Conservation (phyloP, 1,284 basidiomycete genomes). For the Phlebopus sp. region DNA sequence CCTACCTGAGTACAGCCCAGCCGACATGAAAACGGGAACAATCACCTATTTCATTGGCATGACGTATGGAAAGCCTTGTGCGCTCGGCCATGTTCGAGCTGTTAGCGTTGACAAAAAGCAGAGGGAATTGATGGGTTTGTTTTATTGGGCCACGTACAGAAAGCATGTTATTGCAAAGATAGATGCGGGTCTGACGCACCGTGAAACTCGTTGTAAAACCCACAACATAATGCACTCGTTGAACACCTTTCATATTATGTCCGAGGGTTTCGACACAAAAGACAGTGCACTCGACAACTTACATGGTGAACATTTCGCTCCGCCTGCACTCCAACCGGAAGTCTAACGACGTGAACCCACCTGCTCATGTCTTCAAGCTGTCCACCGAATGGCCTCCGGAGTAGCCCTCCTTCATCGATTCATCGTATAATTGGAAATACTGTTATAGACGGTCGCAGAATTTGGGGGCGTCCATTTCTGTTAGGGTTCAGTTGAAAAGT, state of each 20-base stretch:
- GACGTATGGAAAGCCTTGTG: constrained; percentile 16
- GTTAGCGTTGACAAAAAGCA: constrained; percentile 9
- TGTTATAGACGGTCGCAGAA: no score
- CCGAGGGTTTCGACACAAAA: constrained; percentile 15
- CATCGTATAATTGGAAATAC: no score
- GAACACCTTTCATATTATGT: constrained; percentile 18
- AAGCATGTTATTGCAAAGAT: background rate
- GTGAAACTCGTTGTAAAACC: constrained; percentile 6
- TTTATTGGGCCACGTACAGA: constrained; percentile 9
- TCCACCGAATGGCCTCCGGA: no score
- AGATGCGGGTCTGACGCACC: constrained; percentile 13
- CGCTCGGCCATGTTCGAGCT: constrained; percentile 18
- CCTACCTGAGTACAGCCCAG: constrained; percentile 11
- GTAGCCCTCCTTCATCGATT: no score
- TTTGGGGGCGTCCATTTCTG: no score
- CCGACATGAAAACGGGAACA: constrained; percentile 12
- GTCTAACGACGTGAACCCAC: no score
- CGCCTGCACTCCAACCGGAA: no score
- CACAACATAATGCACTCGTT: constrained; percentile 6
- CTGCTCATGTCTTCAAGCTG: no score
- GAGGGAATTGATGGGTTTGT: constrained; percentile 2
- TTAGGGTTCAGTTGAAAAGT: no score
- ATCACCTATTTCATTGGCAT: constrained; percentile 11
- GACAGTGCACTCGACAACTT: no score
- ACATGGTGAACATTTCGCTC: no score